Evolutionary conservation across 192 early-diverging fungal species (phyloP).

Genomic region (Coemansia sp.): DNA sequence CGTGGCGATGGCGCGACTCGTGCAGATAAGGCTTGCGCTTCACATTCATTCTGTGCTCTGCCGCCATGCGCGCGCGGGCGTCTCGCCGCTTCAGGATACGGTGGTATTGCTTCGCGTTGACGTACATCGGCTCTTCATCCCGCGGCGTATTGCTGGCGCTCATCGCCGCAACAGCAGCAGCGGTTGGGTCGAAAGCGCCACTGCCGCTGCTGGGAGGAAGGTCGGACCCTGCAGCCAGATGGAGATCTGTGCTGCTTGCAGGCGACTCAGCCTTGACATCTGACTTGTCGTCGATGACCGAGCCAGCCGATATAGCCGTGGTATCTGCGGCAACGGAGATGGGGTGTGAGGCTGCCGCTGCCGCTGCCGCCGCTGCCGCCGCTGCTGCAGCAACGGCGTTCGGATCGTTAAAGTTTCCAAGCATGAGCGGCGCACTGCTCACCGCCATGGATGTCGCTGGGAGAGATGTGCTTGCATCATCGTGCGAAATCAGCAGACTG

Average conservation of each 20-base stretch:
- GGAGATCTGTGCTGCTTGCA: slow-evolving; percentile 21
- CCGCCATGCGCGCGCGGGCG: slow-evolving; percentile 81
- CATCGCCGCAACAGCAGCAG: slow-evolving; percentile 51
- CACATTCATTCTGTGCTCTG: slow-evolving; percentile 69
- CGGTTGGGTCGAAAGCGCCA: slow-evolving; percentile 44
- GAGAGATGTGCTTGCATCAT: slow-evolving; percentile 27
- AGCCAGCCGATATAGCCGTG: slow-evolving; percentile 1
- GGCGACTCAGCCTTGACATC: slow-evolving; percentile 25
- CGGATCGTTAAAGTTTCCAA: slow-evolving; percentile 38
- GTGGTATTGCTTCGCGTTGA: slow-evolving; percentile 99
- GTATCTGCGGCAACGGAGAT: slow-evolving; percentile 6
- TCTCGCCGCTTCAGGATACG: slow-evolving; percentile 94
- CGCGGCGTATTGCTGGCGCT: slow-evolving; percentile 41
- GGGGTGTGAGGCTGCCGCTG: slow-evolving; percentile 22
- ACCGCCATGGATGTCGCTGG: slow-evolving; percentile 30
- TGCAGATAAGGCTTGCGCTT: slow-evolving; percentile 93
- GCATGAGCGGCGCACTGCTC: slow-evolving; percentile 37
- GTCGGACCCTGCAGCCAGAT: slow-evolving; percentile 20
- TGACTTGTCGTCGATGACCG: slow-evolving; percentile 27
- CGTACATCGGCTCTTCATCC: slow-evolving; percentile 91
- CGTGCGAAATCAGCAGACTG: slow-evolving; percentile 45
- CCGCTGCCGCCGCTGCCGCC: slow-evolving; percentile 32
- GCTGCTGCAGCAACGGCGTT: slow-evolving; percentile 41
- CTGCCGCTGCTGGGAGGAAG: slow-evolving; percentile 8
- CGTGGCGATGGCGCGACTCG: slow-evolving; percentile 96